Base-by-base conservation (phyloP, 2,329 filamentous ascomycete genomes). In the Colletotrichum sp. region DNA sequence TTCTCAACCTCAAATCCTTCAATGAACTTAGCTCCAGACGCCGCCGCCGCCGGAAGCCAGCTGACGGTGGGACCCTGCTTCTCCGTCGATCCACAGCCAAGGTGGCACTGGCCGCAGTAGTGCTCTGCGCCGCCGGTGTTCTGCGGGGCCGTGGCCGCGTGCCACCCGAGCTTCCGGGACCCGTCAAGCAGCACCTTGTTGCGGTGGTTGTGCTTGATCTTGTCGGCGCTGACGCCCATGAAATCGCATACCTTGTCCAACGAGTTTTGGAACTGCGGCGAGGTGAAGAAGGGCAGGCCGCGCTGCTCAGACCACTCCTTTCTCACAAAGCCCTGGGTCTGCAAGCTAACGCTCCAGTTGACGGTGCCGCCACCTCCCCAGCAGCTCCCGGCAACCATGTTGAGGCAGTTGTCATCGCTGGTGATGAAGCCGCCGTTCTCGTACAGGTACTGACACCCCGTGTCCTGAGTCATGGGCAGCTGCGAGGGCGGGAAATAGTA, bases 351-450 rank as follows among this genome's bases (percentile, higher is more conserved):
- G 80, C 89, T 94, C 96, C 96, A 98, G 84, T 98, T 98, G 80
- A 98, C 85, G 0, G 95, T 95, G 8, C 96, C 96, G 71, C 96
- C 96, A 57, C 96, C 96, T 34, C 96, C 96, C 92, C 94, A 98
- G 36, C 91, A 91, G 72, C 92, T 90, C 3, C 95, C 96, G 0
- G 94, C 91, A 4, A 95, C 83, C 15, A 96, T 84, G 18, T 86
- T 90, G 36, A 93, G 86, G 8, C 90, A 89, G 13, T 87, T 86
- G 80, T 94, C 90, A 76, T 93, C 87, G 77, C 88, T 87, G 79
- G 89, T 80, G 7, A 90, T 80, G 22, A 91, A 83, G 9, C 94
- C 94, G 26, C 90, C 90, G 76, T 91, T 92, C 79, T 96, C 94
- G 80, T 91, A 97, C 32, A 98, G 87, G 80, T 94, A 91, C 8